Conservation (phyloP, 2,329 filamentous ascomycete species). For the Cordyceps pruinosa region DNA sequence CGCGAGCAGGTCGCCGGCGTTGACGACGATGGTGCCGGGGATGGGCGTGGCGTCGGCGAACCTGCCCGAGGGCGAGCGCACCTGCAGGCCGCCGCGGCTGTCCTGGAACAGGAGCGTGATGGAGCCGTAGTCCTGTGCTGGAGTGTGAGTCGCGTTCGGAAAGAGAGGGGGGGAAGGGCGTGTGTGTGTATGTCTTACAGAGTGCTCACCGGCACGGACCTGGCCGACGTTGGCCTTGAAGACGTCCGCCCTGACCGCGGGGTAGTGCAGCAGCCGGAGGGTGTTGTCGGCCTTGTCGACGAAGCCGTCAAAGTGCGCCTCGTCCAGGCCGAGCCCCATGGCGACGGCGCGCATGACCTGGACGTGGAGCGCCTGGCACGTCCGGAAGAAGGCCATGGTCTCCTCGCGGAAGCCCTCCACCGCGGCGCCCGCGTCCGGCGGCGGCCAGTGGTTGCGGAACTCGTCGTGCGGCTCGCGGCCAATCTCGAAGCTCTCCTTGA, state of each 20-base stretch:
- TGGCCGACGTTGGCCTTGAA: slow-evolving; percentile 62
- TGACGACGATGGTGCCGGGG: slow-evolving; percentile 73
- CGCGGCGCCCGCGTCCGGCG: slow-evolving; percentile 31
- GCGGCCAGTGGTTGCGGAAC: slow-evolving; percentile 72
- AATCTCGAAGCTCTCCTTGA: slow-evolving; percentile 62
- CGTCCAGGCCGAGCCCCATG: slow-evolving; percentile 66
- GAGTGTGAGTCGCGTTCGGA: not conserved
- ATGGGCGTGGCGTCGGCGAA: slow-evolving; percentile 84
- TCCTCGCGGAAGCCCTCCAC: slow-evolving; percentile 56
- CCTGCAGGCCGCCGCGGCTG: slow-evolving; percentile 46
- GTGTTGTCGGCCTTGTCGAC: slow-evolving; percentile 65
- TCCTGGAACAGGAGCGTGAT: slow-evolving; percentile 60
- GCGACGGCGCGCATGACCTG: slow-evolving; percentile 81
- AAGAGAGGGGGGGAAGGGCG: not conserved
- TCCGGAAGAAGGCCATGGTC: slow-evolving; percentile 70
- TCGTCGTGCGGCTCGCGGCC: slow-evolving; percentile 52
- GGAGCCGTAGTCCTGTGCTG: slow-evolving; percentile 47
- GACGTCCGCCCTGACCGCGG: slow-evolving; percentile 55
- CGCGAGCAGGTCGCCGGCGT: slow-evolving; percentile 79
- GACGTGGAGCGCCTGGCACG: slow-evolving; percentile 66
- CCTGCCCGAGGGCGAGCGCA: slow-evolving; percentile 62
- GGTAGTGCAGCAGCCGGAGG: slow-evolving; percentile 71
- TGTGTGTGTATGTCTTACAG: slow-evolving; percentile 25
- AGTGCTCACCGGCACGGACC: slow-evolving; percentile 73
- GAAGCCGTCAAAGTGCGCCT: slow-evolving; percentile 68